Conservation (phyloP, 192 early-diverging fungal species). For the Fimicolochytrium jonesii region DNA sequence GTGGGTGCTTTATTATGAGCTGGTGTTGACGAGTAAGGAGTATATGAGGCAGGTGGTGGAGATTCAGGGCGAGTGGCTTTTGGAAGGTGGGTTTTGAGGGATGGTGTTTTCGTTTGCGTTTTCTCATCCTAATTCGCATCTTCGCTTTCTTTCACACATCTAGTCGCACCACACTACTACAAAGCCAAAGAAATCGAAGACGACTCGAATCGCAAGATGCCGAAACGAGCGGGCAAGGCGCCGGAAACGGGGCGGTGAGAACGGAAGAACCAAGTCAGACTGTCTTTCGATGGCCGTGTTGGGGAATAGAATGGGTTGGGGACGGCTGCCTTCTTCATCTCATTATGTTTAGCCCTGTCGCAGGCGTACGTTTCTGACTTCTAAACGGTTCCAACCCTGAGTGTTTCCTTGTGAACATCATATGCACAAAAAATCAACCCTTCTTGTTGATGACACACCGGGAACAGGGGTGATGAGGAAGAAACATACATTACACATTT, state of each 20-base stretch:
- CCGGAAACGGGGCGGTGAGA: constrained; percentile 11
- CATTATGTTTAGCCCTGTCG: too few species aligned
- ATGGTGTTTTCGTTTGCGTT: background rate
- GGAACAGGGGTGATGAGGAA: too few species aligned
- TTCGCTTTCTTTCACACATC: constrained; percentile 5
- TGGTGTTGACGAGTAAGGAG: constrained; percentile 90
- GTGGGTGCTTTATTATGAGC: constrained; percentile 88
- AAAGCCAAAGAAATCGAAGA: constrained; percentile 62
- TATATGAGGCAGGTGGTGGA: constrained; percentile 95
- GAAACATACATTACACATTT: too few species aligned
- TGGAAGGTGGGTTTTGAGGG: constrained; percentile 57
- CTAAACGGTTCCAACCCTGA: too few species aligned
- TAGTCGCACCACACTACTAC: constrained; percentile 78
- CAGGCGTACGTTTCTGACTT: too few species aligned
- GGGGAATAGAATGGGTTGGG: too few species aligned
- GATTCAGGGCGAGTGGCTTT: constrained; percentile 81
- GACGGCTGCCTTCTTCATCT: too few species aligned
- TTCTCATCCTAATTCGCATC: background rate
- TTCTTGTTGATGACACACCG: too few species aligned
- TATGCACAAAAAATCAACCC: too few species aligned
- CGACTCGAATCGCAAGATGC: constrained; percentile 40
- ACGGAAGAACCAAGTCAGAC: too few species aligned
- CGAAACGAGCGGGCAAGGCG: constrained; percentile 31
- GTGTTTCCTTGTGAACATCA: too few species aligned
- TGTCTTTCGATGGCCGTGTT: too few species aligned